Evolutionary conservation across 768 basidiomycete species (phyloP).

Genomic region (Auricularia heimuer): DNA sequence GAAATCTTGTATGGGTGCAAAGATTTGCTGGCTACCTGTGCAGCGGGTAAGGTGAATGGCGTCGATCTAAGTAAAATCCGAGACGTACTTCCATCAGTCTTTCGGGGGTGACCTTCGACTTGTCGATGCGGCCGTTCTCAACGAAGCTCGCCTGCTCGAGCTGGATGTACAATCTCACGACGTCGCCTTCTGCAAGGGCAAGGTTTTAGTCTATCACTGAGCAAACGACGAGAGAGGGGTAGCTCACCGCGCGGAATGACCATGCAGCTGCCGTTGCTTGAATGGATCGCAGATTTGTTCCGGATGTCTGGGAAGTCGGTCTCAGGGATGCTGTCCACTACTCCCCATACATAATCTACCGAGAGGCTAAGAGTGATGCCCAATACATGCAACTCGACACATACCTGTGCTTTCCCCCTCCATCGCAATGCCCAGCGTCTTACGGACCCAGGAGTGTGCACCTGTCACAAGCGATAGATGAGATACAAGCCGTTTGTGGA

Average conservation of each 20-base stretch:
- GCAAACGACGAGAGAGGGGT: not conserved
- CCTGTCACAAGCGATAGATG: constrained; percentile 27
- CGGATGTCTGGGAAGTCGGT: constrained; percentile 75
- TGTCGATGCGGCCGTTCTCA: constrained; percentile 43
- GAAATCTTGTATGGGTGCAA: constrained; percentile 46
- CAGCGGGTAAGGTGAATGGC: not conserved
- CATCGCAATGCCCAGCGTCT: constrained; percentile 53
- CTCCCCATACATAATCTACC: constrained; percentile 70
- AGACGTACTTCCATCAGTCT: constrained; percentile 41
- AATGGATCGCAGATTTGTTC: constrained; percentile 55
- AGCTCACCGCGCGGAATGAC: constrained; percentile 47
- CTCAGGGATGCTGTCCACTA: constrained; percentile 59
- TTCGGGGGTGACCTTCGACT: constrained; percentile 37
- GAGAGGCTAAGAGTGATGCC: too few relatives aligned
- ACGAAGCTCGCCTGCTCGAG: constrained; percentile 42
- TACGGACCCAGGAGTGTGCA: constrained; percentile 79
- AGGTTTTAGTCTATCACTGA: not conserved
- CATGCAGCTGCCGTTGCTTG: constrained; percentile 58
- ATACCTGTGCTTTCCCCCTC: constrained; percentile 59
- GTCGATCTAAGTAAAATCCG: not conserved
- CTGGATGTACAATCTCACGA: constrained; percentile 63
- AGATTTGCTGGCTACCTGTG: constrained; percentile 44
- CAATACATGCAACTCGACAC: constrained; percentile 2
- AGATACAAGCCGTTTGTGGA: too few relatives aligned
- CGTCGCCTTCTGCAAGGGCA: constrained; percentile 37